phyloP scores from a whole-genome alignment of 2,329 filamentous ascomycete genomes.

The Pseudogymnoascus pannorum region DNA sequence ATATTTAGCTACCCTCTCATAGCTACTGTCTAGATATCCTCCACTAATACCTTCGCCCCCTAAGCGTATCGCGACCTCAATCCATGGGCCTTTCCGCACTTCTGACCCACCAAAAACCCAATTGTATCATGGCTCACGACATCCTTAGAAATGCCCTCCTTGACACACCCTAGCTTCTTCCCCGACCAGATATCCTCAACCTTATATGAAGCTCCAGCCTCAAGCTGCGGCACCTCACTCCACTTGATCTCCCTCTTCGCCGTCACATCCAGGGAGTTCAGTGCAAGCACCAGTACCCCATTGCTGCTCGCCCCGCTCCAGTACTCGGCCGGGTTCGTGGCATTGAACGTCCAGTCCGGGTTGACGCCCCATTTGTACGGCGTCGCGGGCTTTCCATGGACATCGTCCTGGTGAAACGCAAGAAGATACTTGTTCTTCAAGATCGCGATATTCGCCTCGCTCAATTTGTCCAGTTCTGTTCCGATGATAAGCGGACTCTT shows the following conservation, averaged over 20 bases:
- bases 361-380: constrained; percentile 42
- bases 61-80: no score
- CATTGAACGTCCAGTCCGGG: constrained; percentile 42
- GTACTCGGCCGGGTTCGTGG: constrained; percentile 41
- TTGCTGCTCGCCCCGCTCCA: constrained; percentile 38
- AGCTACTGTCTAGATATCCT: no score
- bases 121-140: constrained; percentile 32
- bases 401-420: constrained; percentile 23
- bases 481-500: constrained; percentile 7
- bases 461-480: constrained; percentile 11
- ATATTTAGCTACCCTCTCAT: not conserved
- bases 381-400: constrained; percentile 30
- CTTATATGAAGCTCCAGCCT: constrained; percentile 26
- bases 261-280: constrained; percentile 36
- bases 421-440: constrained; percentile 21
- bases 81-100: constrained; percentile 10
- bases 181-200: constrained; percentile 42
- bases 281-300: constrained; percentile 40
- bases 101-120: constrained; percentile 21
- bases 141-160: constrained; percentile 23
- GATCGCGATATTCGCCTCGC: constrained; percentile 28
- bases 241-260: constrained; percentile 34
- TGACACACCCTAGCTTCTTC: constrained; percentile 32
- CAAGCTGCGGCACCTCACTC: constrained; percentile 37
- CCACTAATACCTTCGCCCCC: no score